A percentile compares a stretch with the other conserved stretches of the same genome.
Evolutionary conservation across 2,329 filamentous ascomycete species (phyloP).

Genomic region (Diaporthe capsici): DNA sequence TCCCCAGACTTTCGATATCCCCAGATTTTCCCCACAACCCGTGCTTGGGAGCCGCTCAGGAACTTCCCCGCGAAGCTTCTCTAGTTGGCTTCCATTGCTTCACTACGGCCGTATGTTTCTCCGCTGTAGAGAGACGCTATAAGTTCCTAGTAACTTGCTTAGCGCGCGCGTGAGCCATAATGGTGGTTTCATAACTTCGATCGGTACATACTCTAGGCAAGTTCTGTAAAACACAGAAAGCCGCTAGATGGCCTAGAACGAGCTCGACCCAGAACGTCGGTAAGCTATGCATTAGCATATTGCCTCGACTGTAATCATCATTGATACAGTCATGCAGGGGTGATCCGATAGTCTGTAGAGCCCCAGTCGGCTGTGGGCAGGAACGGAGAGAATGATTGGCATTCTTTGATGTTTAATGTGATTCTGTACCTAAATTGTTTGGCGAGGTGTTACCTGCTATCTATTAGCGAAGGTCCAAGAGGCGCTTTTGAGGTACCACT

Average conservation of each 20-base stretch:
- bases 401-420: neutral
- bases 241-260: slow-evolving; percentile 19
- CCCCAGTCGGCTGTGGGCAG: neutral
- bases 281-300: neutral
- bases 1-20: slow-evolving; percentile 14
- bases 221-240: neutral
- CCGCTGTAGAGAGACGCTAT: slow-evolving; percentile 1
- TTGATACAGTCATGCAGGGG: neutral
- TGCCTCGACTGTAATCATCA: neutral
- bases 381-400: too few species aligned
- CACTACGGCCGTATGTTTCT: slow-evolving; percentile 17
- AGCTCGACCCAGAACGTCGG: slow-evolving; percentile 1
- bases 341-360: neutral
- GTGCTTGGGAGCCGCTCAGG: neutral
- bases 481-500: neutral
- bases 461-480: neutral
- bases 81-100: neutral
- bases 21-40: slow-evolving; percentile 34
- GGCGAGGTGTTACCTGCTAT: neutral
- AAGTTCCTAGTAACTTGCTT: neutral
- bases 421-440: neutral
- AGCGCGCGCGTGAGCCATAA: slow-evolving; percentile 14
- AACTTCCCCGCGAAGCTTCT: neutral
- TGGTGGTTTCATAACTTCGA: slow-evolving; percentile 1
- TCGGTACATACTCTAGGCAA: neutral